These are phyloP conservation scores for Mucor indicus DNA, from an alignment of 371 early-diverging fungal species.

Conservation along the genomic window DNA sequence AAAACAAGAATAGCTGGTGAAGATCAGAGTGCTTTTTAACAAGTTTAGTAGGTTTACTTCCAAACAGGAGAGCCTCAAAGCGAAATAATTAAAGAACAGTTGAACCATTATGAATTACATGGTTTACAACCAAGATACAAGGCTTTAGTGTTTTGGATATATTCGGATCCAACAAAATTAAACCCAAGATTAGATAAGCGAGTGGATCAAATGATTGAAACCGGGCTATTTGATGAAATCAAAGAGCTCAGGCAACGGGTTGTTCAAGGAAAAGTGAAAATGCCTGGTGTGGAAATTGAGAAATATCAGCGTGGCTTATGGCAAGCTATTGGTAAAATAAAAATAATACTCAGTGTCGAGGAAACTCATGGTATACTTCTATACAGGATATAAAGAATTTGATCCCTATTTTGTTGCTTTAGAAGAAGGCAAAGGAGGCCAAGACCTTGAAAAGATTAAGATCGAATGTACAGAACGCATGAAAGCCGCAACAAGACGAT, in stretches of 20 bases:
- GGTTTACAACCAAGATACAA: slow-evolving; percentile 33
- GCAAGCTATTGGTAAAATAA: slow-evolving; percentile 74
- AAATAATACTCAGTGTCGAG: neutral
- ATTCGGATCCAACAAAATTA: slow-evolving; percentile 65
- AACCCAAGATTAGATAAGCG: slow-evolving; percentile 79
- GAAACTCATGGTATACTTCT: neutral
- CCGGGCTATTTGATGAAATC: slow-evolving; percentile 84
- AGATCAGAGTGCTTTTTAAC: neutral
- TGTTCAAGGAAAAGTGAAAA: slow-evolving; percentile 38
- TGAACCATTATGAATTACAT: slow-evolving; percentile 35
- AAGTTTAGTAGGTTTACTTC: slow-evolving; percentile 56
- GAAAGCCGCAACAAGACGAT: slow-evolving; percentile 84
- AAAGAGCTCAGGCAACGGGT: slow-evolving; percentile 58
- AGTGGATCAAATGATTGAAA: slow-evolving; percentile 84
- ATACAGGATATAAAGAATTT: slow-evolving; percentile 80
- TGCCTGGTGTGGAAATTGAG: slow-evolving; percentile 44
- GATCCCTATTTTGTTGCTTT: slow-evolving; percentile 63
- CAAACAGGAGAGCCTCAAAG: slow-evolving; percentile 76
- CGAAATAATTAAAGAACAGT: slow-evolving; percentile 63
- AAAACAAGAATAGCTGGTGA: neutral
- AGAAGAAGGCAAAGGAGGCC: slow-evolving; percentile 23
- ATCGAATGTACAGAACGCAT: slow-evolving; percentile 68
- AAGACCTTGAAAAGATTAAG: slow-evolving; percentile 46
- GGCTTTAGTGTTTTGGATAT: slow-evolving; percentile 85
- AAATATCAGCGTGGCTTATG: slow-evolving; percentile 75